Evolutionary conservation across 2,329 filamentous ascomycete genomes (phyloP).

Genomic region (Colletotrichum sojae): DNA sequence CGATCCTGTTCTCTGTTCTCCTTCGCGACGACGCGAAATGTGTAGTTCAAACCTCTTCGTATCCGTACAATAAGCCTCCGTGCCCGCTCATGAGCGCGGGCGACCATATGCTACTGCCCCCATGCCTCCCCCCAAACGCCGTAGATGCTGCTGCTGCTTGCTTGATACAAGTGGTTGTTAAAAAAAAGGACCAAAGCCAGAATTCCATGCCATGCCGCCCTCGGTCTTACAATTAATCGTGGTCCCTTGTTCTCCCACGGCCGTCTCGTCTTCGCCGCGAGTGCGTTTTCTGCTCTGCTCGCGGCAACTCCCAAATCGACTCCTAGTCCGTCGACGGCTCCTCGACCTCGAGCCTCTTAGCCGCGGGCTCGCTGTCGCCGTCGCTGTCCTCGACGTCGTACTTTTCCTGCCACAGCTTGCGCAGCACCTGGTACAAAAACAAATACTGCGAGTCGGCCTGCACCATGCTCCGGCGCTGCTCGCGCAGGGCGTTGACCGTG

Average conservation of each 20-base stretch:
- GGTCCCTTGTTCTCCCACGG: not conserved
- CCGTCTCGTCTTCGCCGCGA: slow-evolving; percentile 36
- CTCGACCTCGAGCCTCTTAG: slow-evolving; percentile 67
- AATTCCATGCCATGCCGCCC: slow-evolving; percentile 16
- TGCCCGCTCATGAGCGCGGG: not conserved
- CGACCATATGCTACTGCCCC: not conserved
- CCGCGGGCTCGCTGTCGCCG: slow-evolving; percentile 59
- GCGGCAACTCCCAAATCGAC: too few species aligned
- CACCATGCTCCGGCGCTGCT: slow-evolving; percentile 96
- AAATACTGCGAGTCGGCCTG: slow-evolving; percentile 87
- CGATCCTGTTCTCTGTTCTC: not conserved
- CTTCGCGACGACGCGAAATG: not conserved
- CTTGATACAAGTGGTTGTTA: slow-evolving; percentile 15
- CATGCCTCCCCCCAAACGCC: not conserved
- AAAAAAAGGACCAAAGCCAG: slow-evolving; percentile 28
- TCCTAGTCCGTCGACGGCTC: slow-evolving; percentile 58
- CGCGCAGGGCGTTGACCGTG: slow-evolving; percentile 83
- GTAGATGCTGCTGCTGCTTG: slow-evolving; percentile 11
- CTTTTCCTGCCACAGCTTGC: slow-evolving; percentile 79
- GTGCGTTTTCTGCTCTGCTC: not conserved
- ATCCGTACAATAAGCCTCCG: not conserved
- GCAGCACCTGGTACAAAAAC: slow-evolving; percentile 91
- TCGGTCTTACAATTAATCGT: slow-evolving; percentile 18
- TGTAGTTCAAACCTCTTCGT: not conserved
- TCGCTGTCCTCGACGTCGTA: slow-evolving; percentile 61